Evolutionary conservation across 495 filamentous ascomycete genomes (phyloP).

Genomic region (Penicillium subrubescens): DNA sequence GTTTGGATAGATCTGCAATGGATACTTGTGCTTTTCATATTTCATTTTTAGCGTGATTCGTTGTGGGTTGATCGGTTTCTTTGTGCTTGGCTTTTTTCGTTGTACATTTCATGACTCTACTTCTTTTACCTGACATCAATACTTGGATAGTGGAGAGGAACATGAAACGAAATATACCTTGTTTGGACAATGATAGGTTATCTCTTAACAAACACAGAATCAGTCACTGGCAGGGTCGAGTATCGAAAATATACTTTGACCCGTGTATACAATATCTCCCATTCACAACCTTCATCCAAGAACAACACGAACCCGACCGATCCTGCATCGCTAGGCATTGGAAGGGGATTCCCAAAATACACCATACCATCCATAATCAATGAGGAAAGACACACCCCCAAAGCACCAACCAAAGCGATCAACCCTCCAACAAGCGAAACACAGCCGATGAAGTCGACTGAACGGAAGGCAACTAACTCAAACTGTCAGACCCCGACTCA

Average conservation of each 20-base stretch:
- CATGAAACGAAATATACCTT: not conserved
- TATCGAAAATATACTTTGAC: not conserved
- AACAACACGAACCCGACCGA: too few species aligned
- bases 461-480: not conserved
- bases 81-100: not conserved
- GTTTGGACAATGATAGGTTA: not conserved
- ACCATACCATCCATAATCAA: too few species aligned
- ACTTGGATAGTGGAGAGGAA: slow-evolving; percentile 5
- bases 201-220: too few species aligned
- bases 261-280: not conserved
- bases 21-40: not conserved
- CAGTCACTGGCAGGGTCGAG: too few species aligned
- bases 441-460: slow-evolving; percentile 8
- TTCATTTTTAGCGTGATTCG: not conserved
- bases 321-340: too few species aligned
- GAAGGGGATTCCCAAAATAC: too few species aligned
- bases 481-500: not conserved
- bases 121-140: slow-evolving; percentile 6
- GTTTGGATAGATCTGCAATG: slow-evolving; percentile 18
- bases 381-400: not conserved
- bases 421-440: slow-evolving; percentile 16
- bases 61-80: not conserved
- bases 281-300: too few species aligned
- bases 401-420: not conserved
- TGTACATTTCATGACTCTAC: slow-evolving; percentile 27